Base-by-base conservation (phyloP, 2,329 filamentous ascomycete genomes). In the Colletotrichum sp. region DNA sequence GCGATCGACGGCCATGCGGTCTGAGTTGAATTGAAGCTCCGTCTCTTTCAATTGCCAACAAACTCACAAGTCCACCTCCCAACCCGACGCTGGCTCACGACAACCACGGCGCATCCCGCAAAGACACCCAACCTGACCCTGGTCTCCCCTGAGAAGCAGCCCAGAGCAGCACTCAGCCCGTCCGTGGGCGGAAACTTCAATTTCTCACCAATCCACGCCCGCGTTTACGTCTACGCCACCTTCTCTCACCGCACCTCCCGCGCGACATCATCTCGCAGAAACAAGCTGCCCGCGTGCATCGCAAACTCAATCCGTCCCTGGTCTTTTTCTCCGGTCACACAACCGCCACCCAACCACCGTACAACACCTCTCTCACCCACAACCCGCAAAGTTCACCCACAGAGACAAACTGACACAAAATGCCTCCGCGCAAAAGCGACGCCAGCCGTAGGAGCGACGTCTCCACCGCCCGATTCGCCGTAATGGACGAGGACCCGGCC, bases 361-460 rank as follows among this genome's bases (percentile, higher is more conserved):
- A 69, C 32, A 61, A 55, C 32, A 69, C 52, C 63, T 19, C 28
- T 30, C 61, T 64, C 32, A 67, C 39, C 59, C 22, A 60, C 27
- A 60, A 30, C 22, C 55, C 57, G 30, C 25, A 60, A 32, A 28
- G 16, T 19, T 28, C 32, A 27, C 48, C 28, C 60, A 34, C 65
- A 59, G 27, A 39, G 22, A 28, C 19, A 32, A 12, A 57, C 69
- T 44, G n/a, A 66, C 60, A 55, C 60, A 52, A 68, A 71, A 92
- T 92, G 91, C 89, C 90, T 64, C 86, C 90, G 30, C 87, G 88
- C 69, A 93, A 92, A 82, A 89, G 87, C 77, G 90, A 91, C 78
- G 80, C 84, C 32, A 72, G 81, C 57, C 85, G 85, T 77, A 85
- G 84, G 77, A 87, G 86, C 84, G 87, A 89, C 78, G 85, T 85